These are phyloP conservation scores for Globisporangium spinosum DNA, from an alignment of 352 stramenopile species.

Conservation along the genomic window DNA sequence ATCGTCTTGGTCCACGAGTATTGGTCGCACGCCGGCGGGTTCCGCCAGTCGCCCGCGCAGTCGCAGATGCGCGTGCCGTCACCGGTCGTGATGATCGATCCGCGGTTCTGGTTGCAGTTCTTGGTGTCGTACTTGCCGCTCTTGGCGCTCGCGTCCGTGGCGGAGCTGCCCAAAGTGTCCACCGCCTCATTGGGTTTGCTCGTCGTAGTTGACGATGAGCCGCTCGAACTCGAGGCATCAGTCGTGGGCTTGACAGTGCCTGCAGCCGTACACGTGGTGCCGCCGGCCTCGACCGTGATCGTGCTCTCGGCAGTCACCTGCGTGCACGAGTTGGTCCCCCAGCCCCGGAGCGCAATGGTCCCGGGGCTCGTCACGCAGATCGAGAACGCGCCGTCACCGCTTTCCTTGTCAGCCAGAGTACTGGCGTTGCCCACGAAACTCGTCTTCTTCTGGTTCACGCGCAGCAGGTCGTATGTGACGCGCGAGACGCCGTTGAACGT, in stretches of 20 bases:
- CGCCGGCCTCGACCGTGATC: constrained; percentile 28
- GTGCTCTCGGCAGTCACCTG: constrained; percentile 46
- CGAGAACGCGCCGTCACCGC: constrained; percentile 34
- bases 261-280: not conserved
- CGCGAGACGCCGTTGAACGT: constrained; percentile 42
- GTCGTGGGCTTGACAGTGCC: constrained; percentile 9
- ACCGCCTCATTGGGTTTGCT: constrained; percentile 12
- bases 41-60: constrained; percentile 59
- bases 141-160: not conserved
- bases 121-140: constrained; percentile 26
- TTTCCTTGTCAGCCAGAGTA: constrained; percentile 26
- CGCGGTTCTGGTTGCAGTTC: constrained; percentile 54
- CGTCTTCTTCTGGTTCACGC: constrained; percentile 62
- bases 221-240: not conserved
- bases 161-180: constrained; percentile 16
- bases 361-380: constrained; percentile 54
- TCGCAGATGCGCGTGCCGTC: constrained; percentile 40
- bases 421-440: constrained; percentile 33
- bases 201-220: not conserved
- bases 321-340: constrained; percentile 48
- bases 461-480: constrained; percentile 65
- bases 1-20: constrained; percentile 57
- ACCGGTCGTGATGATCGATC: constrained; percentile 32
- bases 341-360: constrained; percentile 58
- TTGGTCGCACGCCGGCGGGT: constrained; percentile 44